Conservation (phyloP, 352 stramenopile genomes). For the Phytophthora citrophthora region DNA sequence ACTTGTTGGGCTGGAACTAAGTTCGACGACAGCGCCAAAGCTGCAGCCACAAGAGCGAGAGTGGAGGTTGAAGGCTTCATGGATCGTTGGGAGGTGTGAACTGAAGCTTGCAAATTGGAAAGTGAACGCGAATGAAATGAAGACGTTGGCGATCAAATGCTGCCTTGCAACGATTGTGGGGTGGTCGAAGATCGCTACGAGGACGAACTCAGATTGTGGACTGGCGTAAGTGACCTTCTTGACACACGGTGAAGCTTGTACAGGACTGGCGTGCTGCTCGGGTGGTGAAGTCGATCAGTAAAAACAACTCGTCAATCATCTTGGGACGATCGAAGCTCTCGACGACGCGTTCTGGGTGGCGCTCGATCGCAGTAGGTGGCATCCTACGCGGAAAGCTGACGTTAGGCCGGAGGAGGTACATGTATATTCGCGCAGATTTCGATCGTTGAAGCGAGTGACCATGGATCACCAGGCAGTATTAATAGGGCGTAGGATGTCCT, state of each 20-base stretch:
- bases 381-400: background rate
- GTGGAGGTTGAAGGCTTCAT: constrained; percentile 26
- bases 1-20: constrained; percentile 46
- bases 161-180: background rate
- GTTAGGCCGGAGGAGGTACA: background rate
- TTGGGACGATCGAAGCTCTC: background rate
- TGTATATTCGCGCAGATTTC: background rate
- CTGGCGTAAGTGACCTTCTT: constrained; percentile 11
- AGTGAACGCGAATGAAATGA: constrained; percentile 20
- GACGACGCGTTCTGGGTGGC: constrained; percentile 2
- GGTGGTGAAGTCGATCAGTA: background rate
- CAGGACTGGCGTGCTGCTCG: constrained; percentile 5
- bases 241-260: constrained; percentile 12
- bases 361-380: constrained; percentile 8
- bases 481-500: background rate
- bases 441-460: constrained; percentile 1
- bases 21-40: constrained; percentile 17
- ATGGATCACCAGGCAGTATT: background rate
- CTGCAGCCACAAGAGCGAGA: constrained; percentile 21
- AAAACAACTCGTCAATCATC: background rate
- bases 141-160: background rate
- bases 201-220: constrained; percentile 26
- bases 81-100: background rate
- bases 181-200: constrained; percentile 12
- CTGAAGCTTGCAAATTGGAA: constrained; percentile 28